Conservation (phyloP, 2,329 filamentous ascomycete species). For the Plenodomus tracheiphilus region DNA sequence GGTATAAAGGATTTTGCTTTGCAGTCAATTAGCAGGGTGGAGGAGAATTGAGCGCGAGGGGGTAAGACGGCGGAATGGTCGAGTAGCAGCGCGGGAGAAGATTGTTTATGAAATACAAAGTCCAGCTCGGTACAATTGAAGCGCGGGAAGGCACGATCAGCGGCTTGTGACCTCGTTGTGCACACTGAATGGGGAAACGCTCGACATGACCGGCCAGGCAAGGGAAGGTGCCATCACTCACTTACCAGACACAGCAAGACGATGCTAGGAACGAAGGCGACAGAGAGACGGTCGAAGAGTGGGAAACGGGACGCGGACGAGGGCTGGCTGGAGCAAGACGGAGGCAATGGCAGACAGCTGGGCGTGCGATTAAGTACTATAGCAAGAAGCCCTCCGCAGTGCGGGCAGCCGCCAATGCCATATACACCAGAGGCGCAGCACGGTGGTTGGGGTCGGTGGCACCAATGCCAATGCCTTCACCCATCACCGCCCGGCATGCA, state of each 20-base stretch:
- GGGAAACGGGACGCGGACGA: neutral
- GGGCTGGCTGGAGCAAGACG: neutral
- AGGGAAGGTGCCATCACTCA: conserved; percentile 2
- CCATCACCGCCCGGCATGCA: conserved; percentile 3
- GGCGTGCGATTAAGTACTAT: too few relatives aligned
- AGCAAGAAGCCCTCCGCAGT: too few relatives aligned
- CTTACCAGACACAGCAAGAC: conserved; percentile 2
- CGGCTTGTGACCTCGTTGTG: neutral
- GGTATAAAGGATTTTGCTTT: conserved; percentile 3
- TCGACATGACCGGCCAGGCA: conserved; percentile 1
- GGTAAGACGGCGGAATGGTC: conserved; percentile 3
- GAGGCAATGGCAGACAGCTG: neutral
- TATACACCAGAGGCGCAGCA: conserved; percentile 20
- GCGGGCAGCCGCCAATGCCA: conserved; percentile 15
- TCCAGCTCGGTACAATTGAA: conserved; percentile 1
- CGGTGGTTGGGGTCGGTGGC: conserved; percentile 16
- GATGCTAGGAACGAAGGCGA: neutral
- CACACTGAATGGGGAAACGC: conserved; percentile 4
- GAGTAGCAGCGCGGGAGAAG: conserved; percentile 1
- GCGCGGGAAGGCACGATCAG: conserved; percentile 4
- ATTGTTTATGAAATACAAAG: conserved; percentile 3
- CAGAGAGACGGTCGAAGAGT: neutral
- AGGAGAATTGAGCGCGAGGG: conserved; percentile 2
- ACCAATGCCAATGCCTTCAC: conserved; percentile 6
- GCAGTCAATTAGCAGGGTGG: conserved; percentile 13